Evolutionary conservation across 2,329 filamentous ascomycete genomes (phyloP).

Genomic region (Tolypocladium album): DNA sequence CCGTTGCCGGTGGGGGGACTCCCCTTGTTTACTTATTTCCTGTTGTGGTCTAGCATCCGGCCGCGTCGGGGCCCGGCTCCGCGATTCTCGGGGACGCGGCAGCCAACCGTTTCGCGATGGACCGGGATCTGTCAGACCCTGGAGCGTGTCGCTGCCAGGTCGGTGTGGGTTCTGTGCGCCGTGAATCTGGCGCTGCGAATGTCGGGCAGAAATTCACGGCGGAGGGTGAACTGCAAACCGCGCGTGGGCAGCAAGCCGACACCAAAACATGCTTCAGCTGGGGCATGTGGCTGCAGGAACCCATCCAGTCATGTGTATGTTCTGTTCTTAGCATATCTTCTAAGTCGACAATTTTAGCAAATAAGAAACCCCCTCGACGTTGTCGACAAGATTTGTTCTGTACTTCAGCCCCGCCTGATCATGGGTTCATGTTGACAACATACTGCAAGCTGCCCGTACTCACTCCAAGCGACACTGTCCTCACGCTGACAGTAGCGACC

Average conservation of each 20-base stretch:
- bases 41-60: constrained; percentile 22
- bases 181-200: constrained; percentile 8
- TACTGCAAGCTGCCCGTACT: no score
- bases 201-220: not conserved
- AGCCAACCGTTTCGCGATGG: constrained; percentile 14
- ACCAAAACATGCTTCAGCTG: not conserved
- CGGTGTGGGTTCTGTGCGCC: constrained; percentile 1
- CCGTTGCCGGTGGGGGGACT: not conserved
- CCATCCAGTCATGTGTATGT: not conserved
- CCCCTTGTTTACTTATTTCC: constrained; percentile 37
- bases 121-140: not conserved
- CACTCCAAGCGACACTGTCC: not conserved
- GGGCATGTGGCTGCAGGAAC: not conserved
- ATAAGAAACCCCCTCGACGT: not conserved
- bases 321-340: not conserved
- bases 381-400: not conserved
- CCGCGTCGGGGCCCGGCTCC: constrained; percentile 10
- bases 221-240: not conserved
- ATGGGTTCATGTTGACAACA: no score
- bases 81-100: constrained; percentile 11
- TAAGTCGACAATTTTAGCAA: no score
- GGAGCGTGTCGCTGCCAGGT: not conserved
- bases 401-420: not conserved
- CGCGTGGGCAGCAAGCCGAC: not conserved
- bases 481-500: not conserved